Evolutionary conservation across 148 eudicot species (phyloP).

Genomic region (Polygonum aviculare): DNA sequence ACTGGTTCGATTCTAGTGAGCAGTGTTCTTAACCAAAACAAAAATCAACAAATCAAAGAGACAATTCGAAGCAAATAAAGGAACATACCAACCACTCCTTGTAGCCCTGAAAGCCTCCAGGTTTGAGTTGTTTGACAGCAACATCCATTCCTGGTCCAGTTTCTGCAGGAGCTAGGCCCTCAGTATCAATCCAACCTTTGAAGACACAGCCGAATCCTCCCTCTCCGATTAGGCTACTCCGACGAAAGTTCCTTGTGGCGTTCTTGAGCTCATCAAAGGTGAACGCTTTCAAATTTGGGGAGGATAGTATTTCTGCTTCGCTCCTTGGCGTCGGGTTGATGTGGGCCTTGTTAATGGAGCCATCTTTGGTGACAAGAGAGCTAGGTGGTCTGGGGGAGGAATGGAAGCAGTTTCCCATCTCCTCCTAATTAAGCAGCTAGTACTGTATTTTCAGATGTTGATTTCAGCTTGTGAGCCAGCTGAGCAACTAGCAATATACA

Average conservation of each 20-base stretch:
- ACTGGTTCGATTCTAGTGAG: too few relatives aligned
- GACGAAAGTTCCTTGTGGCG: slow-evolving; percentile 64
- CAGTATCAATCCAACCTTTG: slow-evolving; percentile 80
- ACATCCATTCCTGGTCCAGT: slow-evolving; percentile 77
- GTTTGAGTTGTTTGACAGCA: slow-evolving; percentile 75
- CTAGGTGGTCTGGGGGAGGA: slow-evolving; percentile 32
- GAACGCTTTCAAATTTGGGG: slow-evolving; percentile 45
- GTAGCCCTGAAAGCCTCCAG: slow-evolving; percentile 79
- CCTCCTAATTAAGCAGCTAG: too few relatives aligned
- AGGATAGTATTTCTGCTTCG: slow-evolving; percentile 46
- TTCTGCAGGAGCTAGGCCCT: slow-evolving; percentile 51
- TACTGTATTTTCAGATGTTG: too few relatives aligned
- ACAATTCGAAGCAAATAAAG: not conserved
- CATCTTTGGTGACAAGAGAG: slow-evolving; percentile 27
- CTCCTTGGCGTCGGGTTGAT: slow-evolving; percentile 35
- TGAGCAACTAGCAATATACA: too few relatives aligned
- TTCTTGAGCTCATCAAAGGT: slow-evolving; percentile 50
- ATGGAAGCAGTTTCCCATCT: too few relatives aligned
- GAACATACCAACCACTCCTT: slow-evolving; percentile 79
- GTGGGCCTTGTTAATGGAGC: slow-evolving; percentile 34
- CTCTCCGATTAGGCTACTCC: slow-evolving; percentile 70
- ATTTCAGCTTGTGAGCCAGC: too few relatives aligned
- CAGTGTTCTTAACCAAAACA: too few relatives aligned
- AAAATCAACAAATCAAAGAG: not conserved
- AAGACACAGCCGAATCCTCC: slow-evolving; percentile 80